These are phyloP conservation scores for Andrographis paniculata DNA, from an alignment of 305 asterid genomes.

Conservation along the genomic window DNA sequence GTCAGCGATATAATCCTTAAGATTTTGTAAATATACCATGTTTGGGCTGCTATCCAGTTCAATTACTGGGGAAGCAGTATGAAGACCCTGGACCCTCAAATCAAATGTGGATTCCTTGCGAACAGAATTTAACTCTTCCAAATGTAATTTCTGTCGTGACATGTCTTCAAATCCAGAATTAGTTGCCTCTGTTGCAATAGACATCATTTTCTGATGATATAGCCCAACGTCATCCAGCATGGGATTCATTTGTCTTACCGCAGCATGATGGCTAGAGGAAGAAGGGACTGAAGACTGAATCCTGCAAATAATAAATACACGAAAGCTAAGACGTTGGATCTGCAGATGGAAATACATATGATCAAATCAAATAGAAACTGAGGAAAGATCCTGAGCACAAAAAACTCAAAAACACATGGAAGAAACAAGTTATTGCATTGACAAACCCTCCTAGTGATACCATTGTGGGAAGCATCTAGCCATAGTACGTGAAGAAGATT, in stretches of 20 bases:
- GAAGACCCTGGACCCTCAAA: slow-evolving; percentile 27
- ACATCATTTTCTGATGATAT: slow-evolving; percentile 29
- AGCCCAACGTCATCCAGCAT: slow-evolving; percentile 23
- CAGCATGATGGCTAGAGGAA: slow-evolving; percentile 28
- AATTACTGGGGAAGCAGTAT: slow-evolving; percentile 23
- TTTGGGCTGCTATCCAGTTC: slow-evolving; percentile 28
- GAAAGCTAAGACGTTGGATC: slow-evolving; percentile 11
- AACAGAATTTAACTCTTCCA: slow-evolving; percentile 21
- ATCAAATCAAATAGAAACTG: slow-evolving; percentile 7
- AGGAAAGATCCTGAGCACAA: too few relatives aligned
- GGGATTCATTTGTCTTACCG: slow-evolving; percentile 26
- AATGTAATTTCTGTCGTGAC: slow-evolving; percentile 18
- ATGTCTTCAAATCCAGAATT: slow-evolving; percentile 19
- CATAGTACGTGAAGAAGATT: too few relatives aligned
- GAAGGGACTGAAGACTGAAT: slow-evolving; percentile 36
- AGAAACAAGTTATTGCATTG: too few relatives aligned
- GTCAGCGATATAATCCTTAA: slow-evolving; percentile 61
- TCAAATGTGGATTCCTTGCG: slow-evolving; percentile 26
- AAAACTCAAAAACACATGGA: too few relatives aligned
- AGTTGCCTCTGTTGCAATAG: slow-evolving; percentile 15
- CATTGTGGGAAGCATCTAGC: too few relatives aligned
- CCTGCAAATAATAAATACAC: slow-evolving; percentile 37
- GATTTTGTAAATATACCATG: slow-evolving; percentile 52
- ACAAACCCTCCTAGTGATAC: too few relatives aligned
- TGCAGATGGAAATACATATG: slow-evolving; percentile 15